Conservation (phyloP, 306 rosid species). For the Astragalus membranaceus region DNA sequence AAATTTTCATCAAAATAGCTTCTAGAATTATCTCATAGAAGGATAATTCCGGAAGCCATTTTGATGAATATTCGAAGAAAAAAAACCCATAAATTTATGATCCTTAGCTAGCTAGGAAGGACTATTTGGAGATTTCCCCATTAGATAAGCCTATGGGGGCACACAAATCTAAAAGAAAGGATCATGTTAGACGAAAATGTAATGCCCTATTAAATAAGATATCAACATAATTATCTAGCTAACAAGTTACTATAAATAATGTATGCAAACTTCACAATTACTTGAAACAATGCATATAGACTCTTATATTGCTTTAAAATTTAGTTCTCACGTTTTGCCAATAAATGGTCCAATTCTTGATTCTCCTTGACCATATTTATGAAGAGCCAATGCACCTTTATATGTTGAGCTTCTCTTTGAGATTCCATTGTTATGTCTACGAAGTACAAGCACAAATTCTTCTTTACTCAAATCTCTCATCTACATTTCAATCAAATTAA, state of each 20-base stretch:
- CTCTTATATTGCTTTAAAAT: background rate
- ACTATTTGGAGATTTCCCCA: conserved; percentile 50
- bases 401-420: conserved; percentile 56
- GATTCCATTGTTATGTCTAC: conserved; percentile 58
- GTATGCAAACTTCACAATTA: background rate
- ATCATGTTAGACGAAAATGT: background rate
- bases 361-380: conserved; percentile 61
- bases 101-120: background rate
- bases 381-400: conserved; percentile 39
- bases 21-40: too few relatives aligned
- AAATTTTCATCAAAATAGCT: too few relatives aligned
- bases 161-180: background rate
- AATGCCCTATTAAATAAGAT: background rate
- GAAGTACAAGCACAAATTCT: conserved; percentile 61
- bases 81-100: too few relatives aligned
- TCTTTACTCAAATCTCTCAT: conserved; percentile 59
- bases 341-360: conserved; percentile 54
- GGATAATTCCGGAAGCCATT: too few relatives aligned
- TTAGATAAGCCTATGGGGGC: conserved; percentile 33
- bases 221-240: too few relatives aligned
- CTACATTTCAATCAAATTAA: conserved; percentile 32
- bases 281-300: background rate
- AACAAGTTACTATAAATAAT: too few relatives aligned
- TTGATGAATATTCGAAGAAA: too few relatives aligned
- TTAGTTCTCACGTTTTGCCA: conserved; percentile 50